A percentile compares a stretch with the other conserved stretches of the same genome.
These are phyloP conservation scores for Avicennia marina DNA, from an alignment of 257 asterid species.

Conservation along the genomic window DNA sequence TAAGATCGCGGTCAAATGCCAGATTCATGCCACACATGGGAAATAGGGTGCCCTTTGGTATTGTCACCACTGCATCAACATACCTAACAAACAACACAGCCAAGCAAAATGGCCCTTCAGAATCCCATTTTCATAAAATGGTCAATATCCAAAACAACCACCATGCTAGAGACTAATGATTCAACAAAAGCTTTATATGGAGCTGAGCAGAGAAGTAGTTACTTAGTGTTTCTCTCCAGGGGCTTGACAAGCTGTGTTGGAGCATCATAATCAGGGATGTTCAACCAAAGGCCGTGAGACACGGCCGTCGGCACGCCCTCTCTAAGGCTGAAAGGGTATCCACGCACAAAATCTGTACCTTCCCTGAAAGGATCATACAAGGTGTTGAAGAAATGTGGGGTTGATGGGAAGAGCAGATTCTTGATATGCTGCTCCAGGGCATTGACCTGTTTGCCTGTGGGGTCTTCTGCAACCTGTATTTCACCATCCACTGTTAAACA, in stretches of 20 bases:
- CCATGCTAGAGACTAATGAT: too few species aligned
- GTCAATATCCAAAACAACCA: too few species aligned
- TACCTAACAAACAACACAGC: slow-evolving; percentile 32
- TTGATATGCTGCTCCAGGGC: slow-evolving; percentile 82
- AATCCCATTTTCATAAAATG: too few species aligned
- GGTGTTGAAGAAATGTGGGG: slow-evolving; percentile 88
- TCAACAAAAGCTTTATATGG: too few species aligned
- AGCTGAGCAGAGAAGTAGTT: too few species aligned
- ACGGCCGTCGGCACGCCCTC: slow-evolving; percentile 89
- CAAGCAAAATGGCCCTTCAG: too few species aligned
- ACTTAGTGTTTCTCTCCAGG: slow-evolving; percentile 71
- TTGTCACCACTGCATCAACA: slow-evolving; percentile 78
- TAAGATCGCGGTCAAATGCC: slow-evolving; percentile 81
- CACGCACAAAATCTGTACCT: slow-evolving; percentile 80
- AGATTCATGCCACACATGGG: slow-evolving; percentile 97
- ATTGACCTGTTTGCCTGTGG: slow-evolving; percentile 63
- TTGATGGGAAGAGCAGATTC: slow-evolving; percentile 74
- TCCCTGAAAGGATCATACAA: slow-evolving; percentile 75
- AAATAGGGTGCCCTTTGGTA: slow-evolving; percentile 85
- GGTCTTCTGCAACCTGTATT: slow-evolving; percentile 76
- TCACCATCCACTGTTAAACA: too few species aligned
- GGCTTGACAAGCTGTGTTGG: slow-evolving; percentile 98
- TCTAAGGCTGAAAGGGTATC: slow-evolving; percentile 88
- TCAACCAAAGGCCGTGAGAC: slow-evolving; percentile 90
- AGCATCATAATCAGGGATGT: slow-evolving; percentile 92